Base-by-base conservation (phyloP, 1,139 yeast genomes). In the Candida freyschussii region DNA sequence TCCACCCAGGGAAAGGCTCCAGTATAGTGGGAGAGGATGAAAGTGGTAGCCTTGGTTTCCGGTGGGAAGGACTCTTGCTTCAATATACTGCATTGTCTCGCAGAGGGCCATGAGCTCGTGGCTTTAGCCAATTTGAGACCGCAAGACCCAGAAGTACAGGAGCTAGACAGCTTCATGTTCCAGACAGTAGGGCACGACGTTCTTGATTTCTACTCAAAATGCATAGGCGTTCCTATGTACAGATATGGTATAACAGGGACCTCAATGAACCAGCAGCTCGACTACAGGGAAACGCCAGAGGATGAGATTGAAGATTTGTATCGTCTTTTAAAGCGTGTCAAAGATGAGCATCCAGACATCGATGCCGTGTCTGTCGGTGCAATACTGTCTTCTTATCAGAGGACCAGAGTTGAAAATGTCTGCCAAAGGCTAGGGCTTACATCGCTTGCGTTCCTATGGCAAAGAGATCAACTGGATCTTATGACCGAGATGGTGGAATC, bases 1-100 rank as follows among this genome's bases (percentile, higher is more conserved):
- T n/a, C n/a, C n/a, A n/a, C n/a, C n/a, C n/a, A n/a, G n/a, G n/a
- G n/a, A n/a, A n/a, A n/a, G n/a, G n/a, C n/a, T n/a, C n/a, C n/a
- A n/a, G n/a, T n/a, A n/a, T n/a, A n/a, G n/a, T n/a, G n/a, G n/a
- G n/a, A n/a, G n/a, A n/a, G n/a, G 7, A 91, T 91, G 98, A 87
- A 86, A 59, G 85, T 87, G 52, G 83, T 86, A 24, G 98, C 95
- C 0, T 66, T 91, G 26, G 78, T 91, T 1, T 85, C 96, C 1
- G 98, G 98, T 4, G 98, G 98, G 0, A 91, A 91, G 56, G 98
- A 91, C 57, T 87, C 96, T 7, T 86, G 89, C 61, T 91, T 72
- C 56, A 91, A 89, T 53, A 78, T 91, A 25, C 65, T 86, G 28
- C 95, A 89, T 53, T 86, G 97, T 52, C 52, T 83, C 11, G 68